phyloP scores from a whole-genome alignment of 2,329 filamentous ascomycete genomes.

The Pyrenophora graminea region DNA sequence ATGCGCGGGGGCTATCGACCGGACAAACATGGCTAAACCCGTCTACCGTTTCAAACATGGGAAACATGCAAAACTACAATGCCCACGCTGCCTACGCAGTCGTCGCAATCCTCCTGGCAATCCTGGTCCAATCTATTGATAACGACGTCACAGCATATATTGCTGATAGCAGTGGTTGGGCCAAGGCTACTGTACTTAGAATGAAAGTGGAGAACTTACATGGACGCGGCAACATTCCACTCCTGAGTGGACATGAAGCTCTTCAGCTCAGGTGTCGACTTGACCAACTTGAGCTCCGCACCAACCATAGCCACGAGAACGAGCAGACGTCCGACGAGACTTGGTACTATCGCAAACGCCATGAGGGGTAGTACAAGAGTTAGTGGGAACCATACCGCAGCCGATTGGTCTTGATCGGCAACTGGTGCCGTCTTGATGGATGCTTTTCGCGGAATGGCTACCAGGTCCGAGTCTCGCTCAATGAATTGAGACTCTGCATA shows the following conservation, averaged over 20 bases:
- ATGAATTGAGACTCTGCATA: slow-evolving; percentile 66
- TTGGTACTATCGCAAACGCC: slow-evolving; percentile 50
- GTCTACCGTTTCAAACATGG: not conserved
- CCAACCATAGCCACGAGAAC: slow-evolving; percentile 46
- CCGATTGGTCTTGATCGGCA: slow-evolving; percentile 24
- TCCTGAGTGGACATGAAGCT: slow-evolving; percentile 44
- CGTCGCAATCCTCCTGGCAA: not conserved
- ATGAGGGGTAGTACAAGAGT: slow-evolving; percentile 49
- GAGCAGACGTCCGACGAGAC: slow-evolving; percentile 47
- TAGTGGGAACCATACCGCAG: slow-evolving; percentile 43
- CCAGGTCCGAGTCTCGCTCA: slow-evolving; percentile 58
- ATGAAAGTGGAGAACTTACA: slow-evolving; percentile 43
- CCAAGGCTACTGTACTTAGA: not conserved
- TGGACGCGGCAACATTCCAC: slow-evolving; percentile 46
- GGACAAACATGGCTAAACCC: slow-evolving; percentile 14
- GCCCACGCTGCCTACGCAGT: not conserved
- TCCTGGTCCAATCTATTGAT: not conserved
- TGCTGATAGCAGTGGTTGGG: not conserved
- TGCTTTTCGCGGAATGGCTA: slow-evolving; percentile 45
- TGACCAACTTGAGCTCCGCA: slow-evolving; percentile 41
- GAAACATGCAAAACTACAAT: not conserved
- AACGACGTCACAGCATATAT: not conserved
- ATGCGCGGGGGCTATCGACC: slow-evolving; percentile 6
- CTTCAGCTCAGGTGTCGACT: slow-evolving; percentile 40
- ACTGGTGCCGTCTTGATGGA: slow-evolving; percentile 21